Conservation (phyloP, 192 early-diverging fungal species). For the Backusella luteola region DNA sequence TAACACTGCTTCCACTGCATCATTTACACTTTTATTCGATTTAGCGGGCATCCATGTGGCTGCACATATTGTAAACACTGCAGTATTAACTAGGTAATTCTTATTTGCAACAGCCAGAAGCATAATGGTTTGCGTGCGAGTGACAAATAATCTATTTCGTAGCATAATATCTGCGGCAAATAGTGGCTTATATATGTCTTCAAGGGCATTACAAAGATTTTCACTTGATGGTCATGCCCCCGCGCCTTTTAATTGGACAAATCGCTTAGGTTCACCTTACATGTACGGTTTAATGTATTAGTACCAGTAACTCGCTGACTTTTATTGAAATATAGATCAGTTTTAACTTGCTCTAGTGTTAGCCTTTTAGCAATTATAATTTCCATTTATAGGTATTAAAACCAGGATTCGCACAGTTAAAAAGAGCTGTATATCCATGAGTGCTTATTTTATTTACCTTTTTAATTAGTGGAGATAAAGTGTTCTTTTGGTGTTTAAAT, state of each 20-base stretch:
- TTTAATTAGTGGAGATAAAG: conserved; percentile 26
- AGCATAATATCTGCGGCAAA: conserved; percentile 69
- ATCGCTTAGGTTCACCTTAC: conserved; percentile 56
- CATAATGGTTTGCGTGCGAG: not conserved
- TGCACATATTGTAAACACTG: conserved; percentile 64
- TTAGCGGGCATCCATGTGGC: conserved; percentile 56
- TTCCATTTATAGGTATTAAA: conserved; percentile 31
- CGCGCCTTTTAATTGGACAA: conserved; percentile 49
- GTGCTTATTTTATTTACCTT: not conserved
- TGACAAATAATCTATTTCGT: not conserved
- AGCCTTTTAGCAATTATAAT: conserved; percentile 56
- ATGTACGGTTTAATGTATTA: not conserved
- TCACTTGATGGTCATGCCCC: conserved; percentile 74
- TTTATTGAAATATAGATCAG: conserved; percentile 28
- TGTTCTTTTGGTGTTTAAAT: conserved; percentile 60
- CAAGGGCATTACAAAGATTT: conserved; percentile 71
- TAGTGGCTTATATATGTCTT: conserved; percentile 77
- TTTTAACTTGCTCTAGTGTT: conserved; percentile 50
- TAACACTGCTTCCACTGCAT: conserved; percentile 51
- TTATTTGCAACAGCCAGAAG: not conserved
- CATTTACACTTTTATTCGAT: conserved; percentile 64
- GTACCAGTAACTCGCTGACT: not conserved
- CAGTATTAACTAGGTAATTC: conserved; percentile 45
- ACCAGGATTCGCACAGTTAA: not conserved
- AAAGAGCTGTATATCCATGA: not conserved